phyloP scores from a whole-genome alignment of 2,329 filamentous ascomycete genomes.

The Nectriaceae sp. region DNA sequence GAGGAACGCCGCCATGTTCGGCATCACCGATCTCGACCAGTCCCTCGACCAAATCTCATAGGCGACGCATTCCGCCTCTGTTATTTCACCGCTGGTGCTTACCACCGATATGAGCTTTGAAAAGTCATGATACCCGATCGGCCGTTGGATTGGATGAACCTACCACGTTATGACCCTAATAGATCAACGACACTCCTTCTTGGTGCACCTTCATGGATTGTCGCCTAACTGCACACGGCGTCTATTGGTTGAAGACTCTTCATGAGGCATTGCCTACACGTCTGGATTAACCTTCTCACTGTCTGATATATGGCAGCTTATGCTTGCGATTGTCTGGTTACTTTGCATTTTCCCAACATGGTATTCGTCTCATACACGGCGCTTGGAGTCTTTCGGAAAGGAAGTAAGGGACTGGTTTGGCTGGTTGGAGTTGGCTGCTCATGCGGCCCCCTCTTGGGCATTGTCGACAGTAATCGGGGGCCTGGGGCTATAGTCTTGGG shows the following conservation, averaged over 20 bases:
- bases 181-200: slow-evolving; percentile 28
- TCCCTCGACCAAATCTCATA: slow-evolving; percentile 51
- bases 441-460: slow-evolving; percentile 25
- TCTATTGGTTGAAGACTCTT: slow-evolving; percentile 15
- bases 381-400: slow-evolving; percentile 43
- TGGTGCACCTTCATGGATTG: slow-evolving; percentile 22
- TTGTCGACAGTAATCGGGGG: slow-evolving; percentile 28
- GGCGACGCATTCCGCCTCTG: slow-evolving; percentile 14
- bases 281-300: slow-evolving; percentile 33
- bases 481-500: slow-evolving; percentile 17
- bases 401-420: slow-evolving; percentile 37
- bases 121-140: slow-evolving; percentile 30
- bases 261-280: slow-evolving; percentile 12
- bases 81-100: not conserved
- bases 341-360: slow-evolving; percentile 38
- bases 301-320: slow-evolving; percentile 25
- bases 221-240: slow-evolving; percentile 22
- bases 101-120: slow-evolving; percentile 17
- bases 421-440: slow-evolving; percentile 38
- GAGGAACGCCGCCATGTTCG: slow-evolving; percentile 65
- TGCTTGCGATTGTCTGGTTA: slow-evolving; percentile 33
- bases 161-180: slow-evolving; percentile 37
- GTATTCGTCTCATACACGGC: slow-evolving; percentile 41
- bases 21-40: slow-evolving; percentile 51
- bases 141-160: slow-evolving; percentile 33